Conservation (phyloP, 345 rosid genomes). For the Syzygium grande region DNA sequence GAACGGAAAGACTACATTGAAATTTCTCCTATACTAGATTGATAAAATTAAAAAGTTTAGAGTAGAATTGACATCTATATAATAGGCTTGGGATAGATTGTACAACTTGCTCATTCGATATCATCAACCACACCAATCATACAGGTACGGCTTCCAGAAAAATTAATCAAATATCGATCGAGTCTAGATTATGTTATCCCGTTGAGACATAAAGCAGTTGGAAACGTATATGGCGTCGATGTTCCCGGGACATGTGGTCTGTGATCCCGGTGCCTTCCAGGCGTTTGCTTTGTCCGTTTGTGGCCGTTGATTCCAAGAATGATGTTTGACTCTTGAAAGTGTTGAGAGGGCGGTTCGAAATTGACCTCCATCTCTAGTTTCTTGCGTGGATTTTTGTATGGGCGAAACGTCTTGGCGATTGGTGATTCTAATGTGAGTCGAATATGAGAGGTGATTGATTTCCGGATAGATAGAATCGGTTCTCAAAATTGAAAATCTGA, state of each 20-base stretch:
- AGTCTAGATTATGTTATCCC: neutral
- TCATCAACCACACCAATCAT: neutral
- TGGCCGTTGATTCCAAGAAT: too few species aligned
- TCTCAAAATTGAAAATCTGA: too few species aligned
- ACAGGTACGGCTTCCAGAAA: neutral
- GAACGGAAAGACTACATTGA: accelerated
- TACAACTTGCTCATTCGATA: neutral
- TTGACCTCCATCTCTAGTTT: neutral
- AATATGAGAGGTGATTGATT: too few species aligned
- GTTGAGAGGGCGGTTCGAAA: neutral
- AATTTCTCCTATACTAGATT: neutral
- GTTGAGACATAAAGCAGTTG: neutral
- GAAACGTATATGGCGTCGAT: neutral
- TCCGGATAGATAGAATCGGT: too few species aligned
- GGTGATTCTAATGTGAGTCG: neutral
- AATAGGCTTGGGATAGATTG: too few species aligned
- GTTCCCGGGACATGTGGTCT: neutral
- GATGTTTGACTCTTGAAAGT: neutral
- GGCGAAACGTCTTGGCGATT: neutral
- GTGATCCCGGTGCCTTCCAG: neutral
- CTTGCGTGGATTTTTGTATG: neutral
- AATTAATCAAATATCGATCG: neutral
- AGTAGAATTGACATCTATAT: accelerated
- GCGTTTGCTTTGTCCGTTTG: neutral
- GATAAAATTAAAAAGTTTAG: neutral